Conservation (phyloP, 306 rosid species). For the Hippophae rhamnoides region DNA sequence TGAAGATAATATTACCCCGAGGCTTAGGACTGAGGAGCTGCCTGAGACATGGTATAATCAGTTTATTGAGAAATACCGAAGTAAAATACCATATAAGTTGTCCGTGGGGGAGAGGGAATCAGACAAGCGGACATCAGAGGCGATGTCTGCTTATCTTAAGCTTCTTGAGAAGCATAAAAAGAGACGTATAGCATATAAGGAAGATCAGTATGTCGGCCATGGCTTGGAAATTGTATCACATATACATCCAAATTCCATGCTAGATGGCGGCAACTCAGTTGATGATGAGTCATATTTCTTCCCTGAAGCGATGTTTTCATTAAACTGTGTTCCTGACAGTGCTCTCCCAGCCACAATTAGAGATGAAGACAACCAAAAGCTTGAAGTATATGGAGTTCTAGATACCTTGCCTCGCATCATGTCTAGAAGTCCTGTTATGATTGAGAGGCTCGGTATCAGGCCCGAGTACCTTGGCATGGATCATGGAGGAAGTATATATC, state of each 20-base stretch:
- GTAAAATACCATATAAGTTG: constrained; percentile 41
- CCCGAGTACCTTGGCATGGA: constrained; percentile 50
- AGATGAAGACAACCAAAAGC: constrained; percentile 36
- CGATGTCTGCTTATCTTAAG: constrained; percentile 56
- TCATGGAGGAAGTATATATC: constrained; percentile 41
- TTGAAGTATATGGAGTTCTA: constrained; percentile 52
- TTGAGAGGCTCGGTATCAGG: constrained; percentile 72
- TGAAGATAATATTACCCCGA: constrained; percentile 41
- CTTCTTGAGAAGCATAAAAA: constrained; percentile 44
- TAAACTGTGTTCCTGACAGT: constrained; percentile 81
- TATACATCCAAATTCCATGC: constrained; percentile 29
- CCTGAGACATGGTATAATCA: constrained; percentile 87
- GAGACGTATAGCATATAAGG: constrained; percentile 51
- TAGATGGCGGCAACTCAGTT: constrained; percentile 35
- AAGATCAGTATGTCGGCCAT: constrained; percentile 41
- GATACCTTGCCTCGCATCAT: constrained; percentile 58
- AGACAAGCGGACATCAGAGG: constrained; percentile 58
- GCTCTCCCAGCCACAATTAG: constrained; percentile 46
- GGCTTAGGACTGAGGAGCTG: constrained; percentile 48
- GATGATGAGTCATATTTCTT: constrained; percentile 39
- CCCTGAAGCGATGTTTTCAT: constrained; percentile 59
- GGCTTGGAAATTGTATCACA: constrained; percentile 33
- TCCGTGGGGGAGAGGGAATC: constrained; percentile 43
- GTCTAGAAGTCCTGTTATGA: constrained; percentile 57
- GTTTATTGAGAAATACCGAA: constrained; percentile 48